A percentile compares a stretch with the other conserved stretches of the same genome.
These are phyloP conservation scores for Triticum turgidum DNA, from an alignment of 176 grass and related monocot genomes.

Conservation along the genomic window DNA sequence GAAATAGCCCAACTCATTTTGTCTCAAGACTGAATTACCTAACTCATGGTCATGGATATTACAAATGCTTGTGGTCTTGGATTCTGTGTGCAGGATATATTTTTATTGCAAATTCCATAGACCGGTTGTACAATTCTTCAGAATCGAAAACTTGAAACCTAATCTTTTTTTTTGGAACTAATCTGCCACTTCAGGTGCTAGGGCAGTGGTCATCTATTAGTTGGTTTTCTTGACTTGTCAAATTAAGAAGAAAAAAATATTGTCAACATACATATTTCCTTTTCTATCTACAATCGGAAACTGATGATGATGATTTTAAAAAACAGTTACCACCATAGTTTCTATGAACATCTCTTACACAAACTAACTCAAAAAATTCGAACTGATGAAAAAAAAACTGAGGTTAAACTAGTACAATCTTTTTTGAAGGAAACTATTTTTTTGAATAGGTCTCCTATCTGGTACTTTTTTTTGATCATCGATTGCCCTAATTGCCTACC, in stretches of 20 bases:
- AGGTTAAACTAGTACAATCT: not conserved
- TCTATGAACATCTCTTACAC: not conserved
- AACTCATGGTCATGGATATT: not conserved
- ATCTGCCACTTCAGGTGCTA: not conserved
- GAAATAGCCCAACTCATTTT: constrained; percentile 1
- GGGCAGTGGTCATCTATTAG: not conserved
- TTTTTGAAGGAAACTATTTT: not conserved
- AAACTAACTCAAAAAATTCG: not conserved
- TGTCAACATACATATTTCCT: not conserved
- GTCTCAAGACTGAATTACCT: not conserved
- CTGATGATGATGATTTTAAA: not conserved
- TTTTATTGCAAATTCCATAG: not conserved
- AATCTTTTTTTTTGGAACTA: not conserved
- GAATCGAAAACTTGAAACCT: not conserved
- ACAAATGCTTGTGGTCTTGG: not conserved
- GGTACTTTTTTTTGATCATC: not conserved
- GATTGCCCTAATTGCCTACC: not conserved
- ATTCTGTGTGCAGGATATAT: not conserved
- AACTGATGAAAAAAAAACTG: not conserved
- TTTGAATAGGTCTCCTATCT: not conserved
- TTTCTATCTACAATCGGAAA: not conserved
- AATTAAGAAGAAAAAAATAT: not conserved
- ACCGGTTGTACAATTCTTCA: not conserved
- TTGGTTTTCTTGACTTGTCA: constrained; percentile 9
- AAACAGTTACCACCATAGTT: not conserved